Evolutionary conservation across 306 rosid species (phyloP), one percentile per base, ranked within the genome.

Genomic region (Cotoneaster glaucophyllus): DNA sequence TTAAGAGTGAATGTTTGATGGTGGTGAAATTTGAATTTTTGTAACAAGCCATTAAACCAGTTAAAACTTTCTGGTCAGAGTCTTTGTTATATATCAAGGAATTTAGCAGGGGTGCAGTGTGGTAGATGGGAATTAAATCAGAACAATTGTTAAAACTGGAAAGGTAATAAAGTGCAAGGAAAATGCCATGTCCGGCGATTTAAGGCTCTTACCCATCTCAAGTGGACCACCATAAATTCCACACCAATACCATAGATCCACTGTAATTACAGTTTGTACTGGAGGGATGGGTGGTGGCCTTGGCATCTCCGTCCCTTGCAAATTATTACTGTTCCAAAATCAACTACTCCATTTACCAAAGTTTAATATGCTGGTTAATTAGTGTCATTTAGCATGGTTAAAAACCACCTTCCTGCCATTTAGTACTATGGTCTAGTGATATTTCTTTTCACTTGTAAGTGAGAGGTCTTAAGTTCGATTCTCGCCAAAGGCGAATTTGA

Each of bases 141-240:
- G 43, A 1, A 12, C 75, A 31, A 15, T 25, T 25, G 68, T 22
- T 32, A 50, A 67, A 43, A 14, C 17, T 28, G 58, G 71, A 28
- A 76, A 77, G 3, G 41, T 65, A 45, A 37, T 73, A 19, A 71
- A 58, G 56, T 56, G 71, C 50, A 78, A 64, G 41, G 39, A 52
- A 39, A 17, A n/a, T 14, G 32, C 61, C 43, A 37, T 77, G 39
- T 74, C 45, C 28, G 37, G 67, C 72, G 58, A 61, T 69, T 70
- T 34, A 37, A 63, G 26, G 69, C 37, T 37, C 39, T 26, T 48
- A 32, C 11, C 13, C 44, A 19, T 67, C 22, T 41, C 63, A 63
- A 21, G 39, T n/a, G 32, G 32, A 29, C 28, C 76, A 24, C 29
- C 64, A 78, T 82, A 65, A 82, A 74, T 78, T 74, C 50, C 32